A percentile compares a stretch with the other conserved stretches of the same genome.
These are phyloP conservation scores for Neonothopanus nambi DNA, from an alignment of 1,284 basidiomycete species.

Conservation along the genomic window DNA sequence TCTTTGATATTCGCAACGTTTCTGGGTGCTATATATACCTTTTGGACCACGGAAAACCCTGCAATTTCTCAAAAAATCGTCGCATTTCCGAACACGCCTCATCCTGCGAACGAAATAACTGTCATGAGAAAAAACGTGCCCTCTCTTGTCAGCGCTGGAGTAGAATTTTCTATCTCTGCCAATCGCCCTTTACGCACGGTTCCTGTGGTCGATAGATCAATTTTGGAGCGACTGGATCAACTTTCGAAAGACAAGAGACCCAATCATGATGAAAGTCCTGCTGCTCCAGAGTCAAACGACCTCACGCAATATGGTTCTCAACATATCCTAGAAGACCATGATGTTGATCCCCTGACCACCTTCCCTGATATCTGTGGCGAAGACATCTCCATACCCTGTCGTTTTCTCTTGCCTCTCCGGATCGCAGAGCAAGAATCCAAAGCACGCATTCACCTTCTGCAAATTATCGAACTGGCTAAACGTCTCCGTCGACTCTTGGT, in stretches of 20 bases:
- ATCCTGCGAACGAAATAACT: too few relatives aligned
- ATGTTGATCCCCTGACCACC: conserved; percentile 14
- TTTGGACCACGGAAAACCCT: too few relatives aligned
- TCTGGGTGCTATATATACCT: too few relatives aligned
- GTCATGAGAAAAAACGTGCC: too few relatives aligned
- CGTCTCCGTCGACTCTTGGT: conserved; percentile 49
- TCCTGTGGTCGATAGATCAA: conserved; percentile 30
- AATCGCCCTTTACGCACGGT: conserved; percentile 3
- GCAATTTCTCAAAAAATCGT: too few relatives aligned
- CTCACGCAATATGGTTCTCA: conserved; percentile 21
- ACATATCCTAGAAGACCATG: too few relatives aligned
- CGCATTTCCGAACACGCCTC: too few relatives aligned
- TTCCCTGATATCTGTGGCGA: conserved; percentile 20
- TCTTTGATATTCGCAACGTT: too few relatives aligned
- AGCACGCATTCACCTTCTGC: conserved; percentile 45
- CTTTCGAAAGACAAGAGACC: conserved; percentile 20
- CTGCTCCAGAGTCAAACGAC: conserved; percentile 30
- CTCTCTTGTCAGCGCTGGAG: too few relatives aligned
- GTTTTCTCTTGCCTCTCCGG: conserved; percentile 47
- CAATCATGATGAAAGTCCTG: conserved; percentile 14
- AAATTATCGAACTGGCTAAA: conserved; percentile 42
- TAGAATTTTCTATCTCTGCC: too few relatives aligned
- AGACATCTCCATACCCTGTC: conserved; percentile 26
- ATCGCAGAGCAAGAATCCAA: conserved; percentile 53
- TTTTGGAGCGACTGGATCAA: conserved; percentile 28